Conservation (phyloP, 1,284 basidiomycete genomes). For the Peniophora sp. region DNA sequence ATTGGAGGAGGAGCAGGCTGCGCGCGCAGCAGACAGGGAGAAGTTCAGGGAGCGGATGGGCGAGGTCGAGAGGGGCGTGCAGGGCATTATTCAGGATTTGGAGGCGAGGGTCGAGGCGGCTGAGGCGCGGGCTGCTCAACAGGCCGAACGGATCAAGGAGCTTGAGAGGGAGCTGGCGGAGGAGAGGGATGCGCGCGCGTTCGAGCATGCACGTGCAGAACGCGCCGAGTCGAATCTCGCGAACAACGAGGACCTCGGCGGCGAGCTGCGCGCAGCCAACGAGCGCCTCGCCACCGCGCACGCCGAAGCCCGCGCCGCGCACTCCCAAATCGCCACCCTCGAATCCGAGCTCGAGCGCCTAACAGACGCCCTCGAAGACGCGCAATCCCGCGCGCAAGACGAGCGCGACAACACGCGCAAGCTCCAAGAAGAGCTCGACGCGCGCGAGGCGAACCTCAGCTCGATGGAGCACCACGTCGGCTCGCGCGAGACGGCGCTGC, state of each 20-base stretch:
- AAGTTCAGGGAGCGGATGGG: slow-evolving; percentile 59
- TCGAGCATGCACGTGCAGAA: slow-evolving; percentile 46
- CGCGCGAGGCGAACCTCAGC: slow-evolving; percentile 19
- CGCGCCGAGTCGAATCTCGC: slow-evolving; percentile 56
- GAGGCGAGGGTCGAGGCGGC: slow-evolving; percentile 47
- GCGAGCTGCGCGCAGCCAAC: slow-evolving; percentile 56
- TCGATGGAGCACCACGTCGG: slow-evolving; percentile 19
- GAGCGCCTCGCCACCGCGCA: slow-evolving; percentile 44
- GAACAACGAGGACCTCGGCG: slow-evolving; percentile 54
- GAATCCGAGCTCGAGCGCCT: slow-evolving; percentile 45
- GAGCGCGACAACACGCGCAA: slow-evolving; percentile 30
- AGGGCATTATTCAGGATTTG: slow-evolving; percentile 54
- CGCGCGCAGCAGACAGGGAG: slow-evolving; percentile 53
- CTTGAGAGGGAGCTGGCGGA: slow-evolving; percentile 34
- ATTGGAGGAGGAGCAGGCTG: slow-evolving; percentile 42
- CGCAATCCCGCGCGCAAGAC: slow-evolving; percentile 46
- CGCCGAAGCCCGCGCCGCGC: slow-evolving; percentile 49
- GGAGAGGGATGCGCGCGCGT: slow-evolving; percentile 45
- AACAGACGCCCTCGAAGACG: slow-evolving; percentile 39
- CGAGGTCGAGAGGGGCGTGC: slow-evolving; percentile 62
- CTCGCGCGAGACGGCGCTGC: slow-evolving; percentile 19
- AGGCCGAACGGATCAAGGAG: slow-evolving; percentile 35
- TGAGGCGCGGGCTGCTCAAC: slow-evolving; percentile 36
- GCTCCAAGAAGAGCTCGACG: slow-evolving; percentile 29
- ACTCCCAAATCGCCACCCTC: slow-evolving; percentile 44